These are phyloP conservation scores for Lasiodiplodia hormozganensis DNA, from an alignment of 2,329 filamentous ascomycete genomes.

Conservation along the genomic window DNA sequence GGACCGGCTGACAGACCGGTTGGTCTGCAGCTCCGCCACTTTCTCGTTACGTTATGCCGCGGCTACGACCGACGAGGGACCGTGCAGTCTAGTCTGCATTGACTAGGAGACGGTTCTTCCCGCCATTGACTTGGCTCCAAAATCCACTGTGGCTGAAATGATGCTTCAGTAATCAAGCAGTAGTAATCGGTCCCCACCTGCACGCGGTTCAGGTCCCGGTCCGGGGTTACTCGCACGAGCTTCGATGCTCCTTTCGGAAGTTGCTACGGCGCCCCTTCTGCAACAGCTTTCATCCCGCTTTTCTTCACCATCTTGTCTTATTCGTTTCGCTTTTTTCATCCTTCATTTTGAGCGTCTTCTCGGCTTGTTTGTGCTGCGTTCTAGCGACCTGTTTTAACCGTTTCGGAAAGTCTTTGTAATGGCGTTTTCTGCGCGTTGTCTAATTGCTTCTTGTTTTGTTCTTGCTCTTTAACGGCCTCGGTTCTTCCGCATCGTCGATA, in stretches of 20 bases:
- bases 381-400: conserved; percentile 16
- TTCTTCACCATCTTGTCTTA: neutral
- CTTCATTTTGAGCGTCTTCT: neutral
- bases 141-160: conserved; percentile 25
- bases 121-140: neutral
- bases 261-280: neutral
- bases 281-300: neutral
- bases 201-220: conserved; percentile 6
- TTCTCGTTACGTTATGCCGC: conserved; percentile 27
- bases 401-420: conserved; percentile 16
- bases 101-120: conserved; percentile 27
- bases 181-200: conserved; percentile 6
- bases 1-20: conserved; percentile 31
- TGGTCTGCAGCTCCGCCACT: neutral
- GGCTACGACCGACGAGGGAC: conserved; percentile 3
- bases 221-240: neutral
- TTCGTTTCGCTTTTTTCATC: neutral
- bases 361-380: conserved; percentile 28
- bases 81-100: conserved; percentile 21
- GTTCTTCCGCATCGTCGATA: neutral
- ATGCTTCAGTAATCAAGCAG: conserved; percentile 15
- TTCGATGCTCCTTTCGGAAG: conserved; percentile 9
- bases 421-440: conserved; percentile 4
- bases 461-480: conserved; percentile 12
- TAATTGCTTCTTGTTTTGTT: conserved; percentile 3